Evolutionary conservation across 106 monocot genomes (phyloP).

Genomic region (Dendrobium officinale): DNA sequence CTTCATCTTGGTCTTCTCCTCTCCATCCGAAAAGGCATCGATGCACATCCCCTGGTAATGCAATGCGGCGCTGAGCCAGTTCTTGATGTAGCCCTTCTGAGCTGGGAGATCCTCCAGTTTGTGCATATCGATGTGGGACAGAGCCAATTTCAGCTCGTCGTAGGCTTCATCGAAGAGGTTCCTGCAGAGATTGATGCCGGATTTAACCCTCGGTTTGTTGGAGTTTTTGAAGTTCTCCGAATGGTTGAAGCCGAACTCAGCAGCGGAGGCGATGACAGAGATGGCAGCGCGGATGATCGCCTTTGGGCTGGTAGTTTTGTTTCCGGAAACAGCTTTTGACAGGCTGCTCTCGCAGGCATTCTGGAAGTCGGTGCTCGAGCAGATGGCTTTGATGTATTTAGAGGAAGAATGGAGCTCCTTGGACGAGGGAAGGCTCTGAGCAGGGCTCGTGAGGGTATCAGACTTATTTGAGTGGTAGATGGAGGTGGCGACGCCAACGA

Average conservation of each 20-base stretch:
- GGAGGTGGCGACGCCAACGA: conserved; percentile 22
- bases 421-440: background rate
- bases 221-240: conserved; percentile 15
- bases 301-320: conserved; percentile 26
- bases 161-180: conserved; percentile 28
- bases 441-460: too few relatives aligned
- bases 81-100: conserved; percentile 30
- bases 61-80: conserved; percentile 77
- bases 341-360: conserved; percentile 28
- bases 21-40: conserved; percentile 72
- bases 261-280: conserved; percentile 31
- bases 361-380: conserved; percentile 28
- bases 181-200: conserved; percentile 57
- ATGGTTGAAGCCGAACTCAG: conserved; percentile 31
- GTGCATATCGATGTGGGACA: conserved; percentile 22
- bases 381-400: conserved; percentile 18
- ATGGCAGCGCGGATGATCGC: conserved; percentile 52
- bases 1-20: conserved; percentile 61
- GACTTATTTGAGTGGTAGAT: conserved; percentile 9
- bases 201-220: conserved; percentile 40
- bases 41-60: conserved; percentile 72
- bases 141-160: conserved; percentile 38
- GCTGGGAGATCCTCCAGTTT: conserved; percentile 29
- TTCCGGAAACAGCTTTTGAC: conserved; percentile 12
- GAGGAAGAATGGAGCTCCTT: conserved; percentile 8